Evolutionary conservation across 2,329 filamentous ascomycete species (phyloP).

Genomic region (Apiospora arundinis): DNA sequence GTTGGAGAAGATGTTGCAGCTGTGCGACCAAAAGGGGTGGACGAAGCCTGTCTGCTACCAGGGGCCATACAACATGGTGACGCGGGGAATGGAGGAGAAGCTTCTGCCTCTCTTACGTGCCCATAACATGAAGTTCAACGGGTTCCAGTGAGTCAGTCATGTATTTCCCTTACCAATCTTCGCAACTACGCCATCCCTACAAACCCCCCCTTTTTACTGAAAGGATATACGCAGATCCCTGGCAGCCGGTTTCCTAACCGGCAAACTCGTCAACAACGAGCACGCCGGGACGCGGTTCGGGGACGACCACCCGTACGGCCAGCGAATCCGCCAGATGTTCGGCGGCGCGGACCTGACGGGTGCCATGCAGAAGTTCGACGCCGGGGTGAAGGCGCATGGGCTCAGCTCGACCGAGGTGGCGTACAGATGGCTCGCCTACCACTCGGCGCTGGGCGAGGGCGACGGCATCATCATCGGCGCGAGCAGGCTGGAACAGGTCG

Average conservation of each 20-base stretch:
- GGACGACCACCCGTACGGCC: slow-evolving; percentile 35
- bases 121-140: neutral
- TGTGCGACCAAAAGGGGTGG: slow-evolving; percentile 43
- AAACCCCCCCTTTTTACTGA: no score
- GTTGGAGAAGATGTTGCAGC: slow-evolving; percentile 39
- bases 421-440: slow-evolving; percentile 43
- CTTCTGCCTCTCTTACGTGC: slow-evolving; percentile 44
- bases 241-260: slow-evolving; percentile 43
- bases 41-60: slow-evolving; percentile 48
- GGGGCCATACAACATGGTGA: slow-evolving; percentile 46
- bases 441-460: slow-evolving; percentile 36
- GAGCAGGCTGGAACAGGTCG: slow-evolving; percentile 39
- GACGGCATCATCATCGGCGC: slow-evolving; percentile 44
- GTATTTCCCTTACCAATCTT: no score
- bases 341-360: slow-evolving; percentile 27
- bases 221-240: slow-evolving; percentile 31
- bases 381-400: slow-evolving; percentile 32
- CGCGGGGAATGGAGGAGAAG: slow-evolving; percentile 42
- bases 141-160: neutral
- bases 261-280: slow-evolving; percentile 37
- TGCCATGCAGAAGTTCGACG: slow-evolving; percentile 41
- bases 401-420: slow-evolving; percentile 42
- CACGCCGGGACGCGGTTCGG: slow-evolving; percentile 38
- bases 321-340: slow-evolving; percentile 31
- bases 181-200: no score